phyloP scores from a whole-genome alignment of 2,329 filamentous ascomycete genomes.

The Aquanectria penicillioides region DNA sequence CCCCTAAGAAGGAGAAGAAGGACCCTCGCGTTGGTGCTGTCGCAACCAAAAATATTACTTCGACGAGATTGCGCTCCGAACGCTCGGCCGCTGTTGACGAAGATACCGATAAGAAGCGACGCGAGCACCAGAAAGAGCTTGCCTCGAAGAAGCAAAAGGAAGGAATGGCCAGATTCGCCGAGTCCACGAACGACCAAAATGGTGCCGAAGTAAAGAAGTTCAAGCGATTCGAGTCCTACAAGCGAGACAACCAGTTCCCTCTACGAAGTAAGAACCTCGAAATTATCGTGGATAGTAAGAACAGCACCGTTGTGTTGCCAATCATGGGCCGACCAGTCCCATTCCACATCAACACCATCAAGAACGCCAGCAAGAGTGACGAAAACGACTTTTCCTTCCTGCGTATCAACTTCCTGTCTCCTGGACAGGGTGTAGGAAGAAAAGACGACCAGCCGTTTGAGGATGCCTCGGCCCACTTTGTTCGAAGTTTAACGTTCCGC shows the following conservation, averaged over 20 bases:
- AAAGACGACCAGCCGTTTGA: slow-evolving; percentile 99
- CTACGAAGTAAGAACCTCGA: slow-evolving; percentile 83
- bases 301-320: slow-evolving; percentile 88
- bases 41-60: slow-evolving; percentile 94
- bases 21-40: slow-evolving; percentile 85
- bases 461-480: slow-evolving; percentile 93
- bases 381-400: slow-evolving; percentile 95
- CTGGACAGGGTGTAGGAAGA: slow-evolving; percentile 94
- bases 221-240: slow-evolving; percentile 99
- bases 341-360: slow-evolving; percentile 98
- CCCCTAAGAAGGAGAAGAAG: slow-evolving; percentile 91
- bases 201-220: slow-evolving; percentile 97
- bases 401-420: slow-evolving; percentile 96
- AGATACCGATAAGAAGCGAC: slow-evolving; percentile 85
- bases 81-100: slow-evolving; percentile 89
- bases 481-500: slow-evolving; percentile 93
- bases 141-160: slow-evolving; percentile 90
- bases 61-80: slow-evolving; percentile 90
- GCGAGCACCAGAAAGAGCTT: slow-evolving; percentile 91
- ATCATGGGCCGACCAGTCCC: slow-evolving; percentile 98
- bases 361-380: slow-evolving; percentile 97
- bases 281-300: slow-evolving; percentile 91
- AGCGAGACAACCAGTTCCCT: slow-evolving; percentile 95
- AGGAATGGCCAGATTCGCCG: slow-evolving; percentile 85
- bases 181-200: slow-evolving; percentile 85